These are phyloP conservation scores for Saitozyma sp. DNA, from an alignment of 768 basidiomycete species.

Conservation along the genomic window DNA sequence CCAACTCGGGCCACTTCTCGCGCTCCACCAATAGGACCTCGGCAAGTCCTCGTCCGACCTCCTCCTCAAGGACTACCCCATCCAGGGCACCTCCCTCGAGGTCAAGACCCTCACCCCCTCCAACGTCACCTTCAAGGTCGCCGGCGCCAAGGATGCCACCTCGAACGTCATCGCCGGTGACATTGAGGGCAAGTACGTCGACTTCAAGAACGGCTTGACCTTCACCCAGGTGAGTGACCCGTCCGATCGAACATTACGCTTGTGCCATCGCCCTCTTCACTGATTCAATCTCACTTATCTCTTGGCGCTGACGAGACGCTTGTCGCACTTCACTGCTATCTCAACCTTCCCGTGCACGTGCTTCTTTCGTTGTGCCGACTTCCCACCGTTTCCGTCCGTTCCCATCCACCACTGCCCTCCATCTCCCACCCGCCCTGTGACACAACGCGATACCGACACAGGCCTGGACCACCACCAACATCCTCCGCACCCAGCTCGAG, in stretches of 20 bases:
- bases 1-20: no score
- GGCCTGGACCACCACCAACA: constrained; percentile 92
- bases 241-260: no score
- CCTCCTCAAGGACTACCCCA: constrained; percentile 86
- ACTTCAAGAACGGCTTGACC: constrained; percentile 87
- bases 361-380: no score
- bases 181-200: constrained; percentile 90
- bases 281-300: neutral
- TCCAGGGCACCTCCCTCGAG: constrained; percentile 59
- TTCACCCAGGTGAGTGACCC: constrained; percentile 62
- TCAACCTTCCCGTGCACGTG: no score
- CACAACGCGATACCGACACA: constrained; percentile 51
- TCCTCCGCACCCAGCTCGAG: constrained; percentile 87
- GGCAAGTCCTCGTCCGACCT: constrained; percentile 98
- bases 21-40: constrained; percentile 39
- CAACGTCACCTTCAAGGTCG: constrained; percentile 89
- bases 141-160: constrained; percentile 76
- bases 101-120: constrained; percentile 60
- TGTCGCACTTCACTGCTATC: neutral
- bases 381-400: no score
- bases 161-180: constrained; percentile 75
- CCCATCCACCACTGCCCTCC: no score
- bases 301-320: neutral
- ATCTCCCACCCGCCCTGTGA: neutral
- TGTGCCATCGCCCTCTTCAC: neutral